Percentiles rank a stretch among this genome's conserved stretches.
phyloP scores from a whole-genome alignment of 129 eudicot species.

The Helianthus tuberosus region DNA sequence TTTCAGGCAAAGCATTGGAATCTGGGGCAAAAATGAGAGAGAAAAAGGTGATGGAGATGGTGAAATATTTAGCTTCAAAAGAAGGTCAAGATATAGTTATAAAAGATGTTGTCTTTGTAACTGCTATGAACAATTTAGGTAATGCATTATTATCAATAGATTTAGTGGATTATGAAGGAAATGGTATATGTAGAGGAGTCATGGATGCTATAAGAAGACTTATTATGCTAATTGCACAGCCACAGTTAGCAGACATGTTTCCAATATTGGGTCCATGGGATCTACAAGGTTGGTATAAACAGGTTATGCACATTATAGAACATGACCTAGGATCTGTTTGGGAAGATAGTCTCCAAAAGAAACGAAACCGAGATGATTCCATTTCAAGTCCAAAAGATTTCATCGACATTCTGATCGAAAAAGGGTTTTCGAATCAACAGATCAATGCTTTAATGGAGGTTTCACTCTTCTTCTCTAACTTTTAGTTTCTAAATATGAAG shows the following conservation, averaged over 20 bases:
- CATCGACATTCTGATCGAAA: conserved; percentile 27
- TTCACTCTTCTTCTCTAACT: not conserved
- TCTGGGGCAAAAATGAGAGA: conserved; percentile 24
- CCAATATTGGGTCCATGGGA: conserved; percentile 39
- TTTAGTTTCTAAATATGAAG: no score
- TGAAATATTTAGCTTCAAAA: conserved; percentile 25
- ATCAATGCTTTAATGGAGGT: conserved; percentile 34
- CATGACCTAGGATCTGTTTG: conserved; percentile 28
- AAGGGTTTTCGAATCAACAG: conserved; percentile 37
- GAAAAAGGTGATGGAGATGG: conserved; percentile 33
- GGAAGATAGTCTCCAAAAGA: conserved; percentile 31
- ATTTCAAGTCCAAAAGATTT: conserved; percentile 20
- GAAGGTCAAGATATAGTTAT: conserved; percentile 33
- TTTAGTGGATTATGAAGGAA: conserved; percentile 36
- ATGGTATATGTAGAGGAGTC: conserved; percentile 6
- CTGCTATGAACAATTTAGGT: conserved; percentile 36
- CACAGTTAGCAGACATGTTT: conserved; percentile 39
- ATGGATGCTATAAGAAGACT: conserved; percentile 27
- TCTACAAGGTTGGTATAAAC: conserved; percentile 34
- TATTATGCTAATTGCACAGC: conserved; percentile 8
- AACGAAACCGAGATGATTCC: not conserved
- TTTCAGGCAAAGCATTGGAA: conserved; percentile 34
- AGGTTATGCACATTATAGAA: conserved; percentile 11
- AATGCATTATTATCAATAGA: conserved; percentile 36
- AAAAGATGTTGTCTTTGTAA: conserved; percentile 30